phyloP scores from a whole-genome alignment of 495 filamentous ascomycete genomes.

The Mytilinidion resinicola region DNA sequence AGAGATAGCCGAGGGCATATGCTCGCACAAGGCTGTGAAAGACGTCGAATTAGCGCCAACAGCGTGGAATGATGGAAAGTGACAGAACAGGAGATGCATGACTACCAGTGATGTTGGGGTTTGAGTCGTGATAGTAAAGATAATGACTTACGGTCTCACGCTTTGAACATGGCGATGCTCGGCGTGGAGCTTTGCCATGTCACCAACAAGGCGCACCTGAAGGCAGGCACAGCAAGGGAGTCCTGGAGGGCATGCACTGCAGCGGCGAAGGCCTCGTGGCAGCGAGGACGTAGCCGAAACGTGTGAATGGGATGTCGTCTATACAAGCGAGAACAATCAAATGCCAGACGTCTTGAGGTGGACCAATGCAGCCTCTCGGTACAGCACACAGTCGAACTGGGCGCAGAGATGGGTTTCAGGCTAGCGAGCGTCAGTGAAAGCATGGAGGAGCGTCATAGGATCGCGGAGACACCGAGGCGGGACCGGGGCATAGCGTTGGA shows the following conservation, averaged over 20 bases:
- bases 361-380: neutral
- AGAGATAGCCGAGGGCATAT: constrained; percentile 69
- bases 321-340: neutral
- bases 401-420: neutral
- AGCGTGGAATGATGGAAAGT: too few species aligned
- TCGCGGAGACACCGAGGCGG: constrained; percentile 1
- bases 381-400: neutral
- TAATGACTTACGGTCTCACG: constrained; percentile 18
- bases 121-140: too few species aligned
- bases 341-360: neutral
- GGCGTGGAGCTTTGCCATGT: constrained; percentile 3
- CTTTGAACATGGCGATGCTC: neutral
- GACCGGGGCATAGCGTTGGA: neutral
- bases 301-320: too few species aligned
- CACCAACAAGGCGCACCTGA: neutral
- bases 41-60: neutral
- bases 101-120: too few species aligned
- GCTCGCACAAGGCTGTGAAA: constrained; percentile 58
- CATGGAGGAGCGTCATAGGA: neutral
- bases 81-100: too few species aligned
- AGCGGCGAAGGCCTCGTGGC: neutral
- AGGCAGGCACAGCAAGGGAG: too few species aligned
- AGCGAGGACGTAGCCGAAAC: too few species aligned
- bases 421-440: neutral
- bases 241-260: neutral